These are phyloP conservation scores for Fusarium sp. DNA, from an alignment of 2,329 filamentous ascomycete genomes.

Conservation along the genomic window DNA sequence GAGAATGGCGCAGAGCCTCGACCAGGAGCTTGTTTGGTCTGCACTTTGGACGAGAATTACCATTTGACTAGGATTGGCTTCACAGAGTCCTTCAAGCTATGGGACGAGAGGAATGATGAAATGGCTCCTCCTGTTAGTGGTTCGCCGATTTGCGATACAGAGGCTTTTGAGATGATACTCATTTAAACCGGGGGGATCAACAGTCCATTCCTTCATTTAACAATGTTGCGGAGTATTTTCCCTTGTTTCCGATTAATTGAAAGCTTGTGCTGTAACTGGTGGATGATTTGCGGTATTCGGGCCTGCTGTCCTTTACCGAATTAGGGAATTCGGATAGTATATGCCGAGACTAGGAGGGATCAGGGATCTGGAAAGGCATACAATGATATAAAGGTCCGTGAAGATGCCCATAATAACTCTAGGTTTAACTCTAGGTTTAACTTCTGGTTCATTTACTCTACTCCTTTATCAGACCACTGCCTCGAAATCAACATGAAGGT, in stretches of 20 bases:
- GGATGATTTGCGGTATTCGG: slow-evolving; percentile 21
- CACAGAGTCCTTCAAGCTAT: neutral
- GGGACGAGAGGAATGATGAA: neutral
- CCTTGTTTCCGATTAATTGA: neutral
- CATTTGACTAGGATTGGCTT: slow-evolving; percentile 5
- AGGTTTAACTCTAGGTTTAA: neutral
- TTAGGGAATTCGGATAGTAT: slow-evolving; percentile 34
- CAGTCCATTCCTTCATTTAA: neutral
- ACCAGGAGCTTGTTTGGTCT: slow-evolving; percentile 8
- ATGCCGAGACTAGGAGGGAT: slow-evolving; percentile 5
- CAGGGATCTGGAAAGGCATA: slow-evolving; percentile 5
- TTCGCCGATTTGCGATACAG: neutral
- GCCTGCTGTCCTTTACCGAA: neutral
- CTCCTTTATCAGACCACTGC: neutral
- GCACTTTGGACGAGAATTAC: slow-evolving; percentile 13
- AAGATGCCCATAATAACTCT: neutral
- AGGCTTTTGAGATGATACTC: too few species aligned
- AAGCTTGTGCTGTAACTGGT: slow-evolving; percentile 14
- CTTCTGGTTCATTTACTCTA: too few species aligned
- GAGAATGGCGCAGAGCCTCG: neutral
- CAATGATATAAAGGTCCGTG: neutral
- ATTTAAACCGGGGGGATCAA: too few species aligned
- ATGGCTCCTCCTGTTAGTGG: neutral
- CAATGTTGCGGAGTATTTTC: neutral
- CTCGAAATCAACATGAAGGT: slow-evolving; percentile 19